Conservation (phyloP, 176 grass and related monocot species). For the Oryza rufipogon region DNA sequence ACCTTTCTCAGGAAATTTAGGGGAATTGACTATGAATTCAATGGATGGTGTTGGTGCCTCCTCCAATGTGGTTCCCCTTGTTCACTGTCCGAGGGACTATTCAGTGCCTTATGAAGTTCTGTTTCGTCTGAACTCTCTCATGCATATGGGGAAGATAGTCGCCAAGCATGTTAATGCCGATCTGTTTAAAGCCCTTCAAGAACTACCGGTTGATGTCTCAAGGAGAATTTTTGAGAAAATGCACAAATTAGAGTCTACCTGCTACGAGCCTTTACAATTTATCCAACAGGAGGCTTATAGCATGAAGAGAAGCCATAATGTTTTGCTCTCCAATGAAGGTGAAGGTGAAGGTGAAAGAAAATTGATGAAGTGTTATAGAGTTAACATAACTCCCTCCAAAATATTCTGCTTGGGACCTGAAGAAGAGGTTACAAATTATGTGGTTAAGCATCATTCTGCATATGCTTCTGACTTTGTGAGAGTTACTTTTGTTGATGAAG, state of each 20-base stretch:
- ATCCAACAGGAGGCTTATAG: constrained; percentile 58
- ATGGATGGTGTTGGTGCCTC: constrained; percentile 21
- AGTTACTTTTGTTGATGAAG: constrained; percentile 96
- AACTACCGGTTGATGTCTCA: constrained; percentile 52
- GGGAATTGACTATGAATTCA: constrained; percentile 49
- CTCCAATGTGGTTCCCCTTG: constrained; percentile 70
- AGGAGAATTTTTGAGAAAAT: constrained; percentile 81
- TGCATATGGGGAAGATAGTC: constrained; percentile 88
- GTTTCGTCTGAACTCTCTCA: constrained; percentile 87
- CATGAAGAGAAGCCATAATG: constrained; percentile 36
- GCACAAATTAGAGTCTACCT: constrained; percentile 71
- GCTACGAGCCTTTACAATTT: constrained; percentile 80
- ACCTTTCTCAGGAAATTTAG: constrained; percentile 59
- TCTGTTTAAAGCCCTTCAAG: constrained; percentile 74
- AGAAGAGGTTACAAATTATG: constrained; percentile 87
- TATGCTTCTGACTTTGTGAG: constrained; percentile 90
- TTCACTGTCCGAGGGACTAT: constrained; percentile 64
- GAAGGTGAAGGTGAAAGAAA: constrained; percentile 47
- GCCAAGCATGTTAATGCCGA: constrained; percentile 59
- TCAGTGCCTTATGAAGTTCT: constrained; percentile 79
- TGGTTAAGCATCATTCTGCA: constrained; percentile 64
- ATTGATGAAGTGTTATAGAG: constrained; percentile 75
- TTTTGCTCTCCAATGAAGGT: constrained; percentile 41
- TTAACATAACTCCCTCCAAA: constrained; percentile 89
- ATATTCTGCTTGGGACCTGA: constrained; percentile 92